Evolutionary conservation across 2,329 filamentous ascomycete genomes (phyloP).

Genomic region (Fusarium tricinctum): DNA sequence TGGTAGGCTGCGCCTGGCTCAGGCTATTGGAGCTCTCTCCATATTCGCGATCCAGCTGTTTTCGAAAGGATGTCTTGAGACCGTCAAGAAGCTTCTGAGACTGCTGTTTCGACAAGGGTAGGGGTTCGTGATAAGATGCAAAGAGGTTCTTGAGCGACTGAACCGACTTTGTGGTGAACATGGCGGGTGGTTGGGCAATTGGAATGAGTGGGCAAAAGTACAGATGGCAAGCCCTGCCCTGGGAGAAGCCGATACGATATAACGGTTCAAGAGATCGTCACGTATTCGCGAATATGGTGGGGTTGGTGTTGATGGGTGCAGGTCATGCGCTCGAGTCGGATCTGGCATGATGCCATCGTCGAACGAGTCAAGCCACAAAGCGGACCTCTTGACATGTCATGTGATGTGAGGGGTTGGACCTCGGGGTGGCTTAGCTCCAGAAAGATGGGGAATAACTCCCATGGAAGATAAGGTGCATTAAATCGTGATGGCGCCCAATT

Average conservation of each 20-base stretch:
- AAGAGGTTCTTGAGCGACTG: conserved; percentile 58
- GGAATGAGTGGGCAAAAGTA: conserved; percentile 50
- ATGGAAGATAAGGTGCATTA: conserved; percentile 1
- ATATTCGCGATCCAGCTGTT: conserved; percentile 70
- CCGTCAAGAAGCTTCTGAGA: conserved; percentile 68
- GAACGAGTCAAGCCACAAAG: conserved; percentile 43
- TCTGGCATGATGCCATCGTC: conserved; percentile 48
- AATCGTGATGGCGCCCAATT: no score
- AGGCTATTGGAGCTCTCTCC: conserved; percentile 57
- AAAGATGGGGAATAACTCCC: neutral
- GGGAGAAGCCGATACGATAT: neutral
- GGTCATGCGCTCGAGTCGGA: conserved; percentile 27
- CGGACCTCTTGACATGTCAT: conserved; percentile 42
- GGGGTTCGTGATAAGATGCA: conserved; percentile 64
- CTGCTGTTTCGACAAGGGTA: conserved; percentile 64
- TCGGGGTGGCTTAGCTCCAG: conserved; percentile 31
- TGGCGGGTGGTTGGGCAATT: conserved; percentile 49
- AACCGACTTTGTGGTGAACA: conserved; percentile 57
- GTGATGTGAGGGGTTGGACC: conserved; percentile 41
- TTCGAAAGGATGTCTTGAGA: conserved; percentile 70
- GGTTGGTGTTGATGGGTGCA: conserved; percentile 16
- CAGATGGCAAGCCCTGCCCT: conserved; percentile 30
- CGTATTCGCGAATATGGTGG: conserved; percentile 14
- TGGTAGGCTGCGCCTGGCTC: conserved; percentile 37
- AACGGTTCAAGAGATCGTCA: conserved; percentile 4